Base-by-base conservation (phyloP, 768 basidiomycete genomes). In the Trichaptum fuscoviolaceum region DNA sequence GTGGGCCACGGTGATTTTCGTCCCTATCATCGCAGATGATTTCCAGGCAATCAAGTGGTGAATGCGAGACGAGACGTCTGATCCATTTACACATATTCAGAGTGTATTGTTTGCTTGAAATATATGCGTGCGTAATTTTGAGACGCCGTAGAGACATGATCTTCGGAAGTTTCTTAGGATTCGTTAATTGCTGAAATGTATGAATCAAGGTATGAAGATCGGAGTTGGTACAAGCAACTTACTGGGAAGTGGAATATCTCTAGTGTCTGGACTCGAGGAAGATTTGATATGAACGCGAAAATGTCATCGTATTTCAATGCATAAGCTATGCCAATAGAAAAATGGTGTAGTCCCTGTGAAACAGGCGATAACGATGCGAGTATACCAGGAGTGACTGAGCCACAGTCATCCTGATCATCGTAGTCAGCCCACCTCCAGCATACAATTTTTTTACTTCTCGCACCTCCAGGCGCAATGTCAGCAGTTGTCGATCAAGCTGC, bases 331-430 rank as follows among this genome's bases (percentile, higher is more conserved):
- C 87, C 86, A 1, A 87, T 69, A 2, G 81, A 79, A 58, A 61
- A 87, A 74, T 15, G 78, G 84, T 68, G 20, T 69, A 72, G 61
- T 71, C 59, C 36, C 17, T 73, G 67, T 1, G 85, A 64, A 35
- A 77, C 75, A 0, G 83, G 82, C 1, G 65, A 12, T 63, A 86
- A 74, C 0, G 80, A 77, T 23, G 75, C 80, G 2, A 89, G 74
- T 1, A 87, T 83, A 0, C 86, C 86, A 10, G 86, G 87, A 0
- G 87, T 88, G 18, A 89, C 77, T 6, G 87, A 89, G 7, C 87
- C 86, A 70, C 87, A 89, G 64, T 87, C 84, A 35, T 78, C 79
- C 86, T 88, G 24, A 9, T 18, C 20, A 58, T 12, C 10, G 2
- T n/a, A 34, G 25, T 35, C 35, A 35, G 62, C 23, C n/a, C 27